These are phyloP conservation scores for Botrytis deweyae DNA, from an alignment of 2,329 filamentous ascomycete genomes.

Conservation along the genomic window DNA sequence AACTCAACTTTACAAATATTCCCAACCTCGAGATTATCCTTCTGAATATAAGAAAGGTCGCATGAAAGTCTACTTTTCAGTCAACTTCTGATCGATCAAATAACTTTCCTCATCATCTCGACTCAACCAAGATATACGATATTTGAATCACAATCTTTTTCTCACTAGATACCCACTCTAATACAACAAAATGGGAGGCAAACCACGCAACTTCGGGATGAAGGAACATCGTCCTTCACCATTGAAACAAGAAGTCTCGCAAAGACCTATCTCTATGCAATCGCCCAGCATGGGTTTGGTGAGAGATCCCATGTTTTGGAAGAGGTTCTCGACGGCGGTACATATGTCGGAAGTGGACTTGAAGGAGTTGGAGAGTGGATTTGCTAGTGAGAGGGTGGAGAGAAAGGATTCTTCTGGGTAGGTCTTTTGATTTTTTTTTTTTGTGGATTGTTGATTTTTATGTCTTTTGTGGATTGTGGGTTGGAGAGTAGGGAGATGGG, in stretches of 20 bases:
- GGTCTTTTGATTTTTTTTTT: background rate
- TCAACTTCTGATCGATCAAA: background rate
- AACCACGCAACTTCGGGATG: conserved; percentile 27
- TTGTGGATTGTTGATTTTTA: background rate
- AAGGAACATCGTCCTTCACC: conserved; percentile 36
- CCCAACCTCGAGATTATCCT: background rate
- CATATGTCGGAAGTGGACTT: conserved; percentile 33
- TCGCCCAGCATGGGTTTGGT: conserved; percentile 32
- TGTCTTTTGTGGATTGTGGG: background rate
- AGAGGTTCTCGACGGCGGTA: conserved; percentile 38
- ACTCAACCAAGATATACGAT: background rate
- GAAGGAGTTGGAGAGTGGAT: conserved; percentile 30
- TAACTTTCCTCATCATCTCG: background rate
- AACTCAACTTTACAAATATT: background rate
- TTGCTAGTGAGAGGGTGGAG: conserved; percentile 16
- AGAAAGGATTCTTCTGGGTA: conserved; percentile 19
- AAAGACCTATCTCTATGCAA: conserved; percentile 19
- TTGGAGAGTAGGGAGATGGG: too few species aligned
- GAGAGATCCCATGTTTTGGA: conserved; percentile 40
- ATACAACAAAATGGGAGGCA: conserved; percentile 27
- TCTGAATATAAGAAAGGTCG: background rate
- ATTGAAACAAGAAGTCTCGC: conserved; percentile 35
- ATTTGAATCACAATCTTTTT: background rate
- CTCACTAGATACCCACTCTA: background rate
- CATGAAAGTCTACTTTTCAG: background rate